phyloP scores from a whole-genome alignment of 305 asterid species.

The Fraxinus sp. region DNA sequence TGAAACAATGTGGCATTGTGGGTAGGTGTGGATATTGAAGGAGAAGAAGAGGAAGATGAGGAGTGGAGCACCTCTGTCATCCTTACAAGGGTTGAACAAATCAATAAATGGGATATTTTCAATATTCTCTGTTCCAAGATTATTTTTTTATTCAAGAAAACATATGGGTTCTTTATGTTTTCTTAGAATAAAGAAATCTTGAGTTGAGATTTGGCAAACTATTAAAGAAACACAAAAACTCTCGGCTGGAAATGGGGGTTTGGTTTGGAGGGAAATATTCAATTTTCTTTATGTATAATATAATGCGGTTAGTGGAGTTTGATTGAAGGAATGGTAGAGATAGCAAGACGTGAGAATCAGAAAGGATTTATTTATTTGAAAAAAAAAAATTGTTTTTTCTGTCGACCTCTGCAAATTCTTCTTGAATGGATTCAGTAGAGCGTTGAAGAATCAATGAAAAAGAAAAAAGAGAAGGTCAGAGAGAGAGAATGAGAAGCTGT shows the following conservation, averaged over 20 bases:
- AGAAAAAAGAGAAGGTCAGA: neutral
- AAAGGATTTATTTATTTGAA: constrained; percentile 36
- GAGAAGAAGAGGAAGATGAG: constrained; percentile 72
- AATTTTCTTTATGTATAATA: neutral
- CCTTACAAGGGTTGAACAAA: constrained; percentile 37
- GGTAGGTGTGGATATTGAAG: constrained; percentile 73
- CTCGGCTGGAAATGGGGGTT: constrained; percentile 29
- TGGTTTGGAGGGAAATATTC: constrained; percentile 34
- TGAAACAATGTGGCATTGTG: constrained; percentile 66
- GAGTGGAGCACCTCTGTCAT: constrained; percentile 98
- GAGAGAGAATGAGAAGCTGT: neutral
- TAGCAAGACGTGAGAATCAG: constrained; percentile 74
- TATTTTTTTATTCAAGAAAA: constrained; percentile 33
- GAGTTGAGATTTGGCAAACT: constrained; percentile 3
- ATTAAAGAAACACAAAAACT: constrained; percentile 27
- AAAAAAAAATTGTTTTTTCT: constrained; percentile 8
- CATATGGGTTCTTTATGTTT: constrained; percentile 31
- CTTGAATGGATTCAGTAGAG: constrained; percentile 14
- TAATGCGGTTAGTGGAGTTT: constrained; percentile 31
- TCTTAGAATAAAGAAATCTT: constrained; percentile 25
- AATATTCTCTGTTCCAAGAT: neutral
- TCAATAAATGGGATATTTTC: constrained; percentile 37
- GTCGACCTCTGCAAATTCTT: constrained; percentile 17
- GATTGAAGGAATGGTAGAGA: constrained; percentile 42
- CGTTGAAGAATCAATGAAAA: constrained; percentile 25